A percentile compares a stretch with the other conserved stretches of the same genome.
These are phyloP conservation scores for Asterophora parasitica DNA, from an alignment of 768 basidiomycete species.

Conservation along the genomic window DNA sequence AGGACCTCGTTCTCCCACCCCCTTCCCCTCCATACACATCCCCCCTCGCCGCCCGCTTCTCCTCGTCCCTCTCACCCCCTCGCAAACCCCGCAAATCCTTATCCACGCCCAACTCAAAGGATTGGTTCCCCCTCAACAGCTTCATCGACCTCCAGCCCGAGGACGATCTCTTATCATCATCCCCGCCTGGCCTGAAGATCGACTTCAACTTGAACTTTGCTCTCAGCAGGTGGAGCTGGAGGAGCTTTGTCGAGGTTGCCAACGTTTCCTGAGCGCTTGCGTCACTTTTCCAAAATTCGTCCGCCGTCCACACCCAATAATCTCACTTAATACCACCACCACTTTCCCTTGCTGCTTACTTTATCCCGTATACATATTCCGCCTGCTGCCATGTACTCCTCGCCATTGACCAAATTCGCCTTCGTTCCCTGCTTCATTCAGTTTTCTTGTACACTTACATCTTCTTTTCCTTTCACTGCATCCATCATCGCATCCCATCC, in stretches of 20 bases:
- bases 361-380: neutral
- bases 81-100: conserved; percentile 15
- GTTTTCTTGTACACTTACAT: too few relatives aligned
- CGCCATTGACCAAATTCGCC: too few relatives aligned
- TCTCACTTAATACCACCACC: neutral
- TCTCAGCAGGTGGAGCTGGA: conserved; percentile 47
- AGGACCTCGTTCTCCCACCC: conserved; percentile 33
- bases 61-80: conserved; percentile 11
- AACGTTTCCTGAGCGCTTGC: conserved; percentile 27
- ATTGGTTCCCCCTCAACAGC: conserved; percentile 56
- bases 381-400: too few relatives aligned
- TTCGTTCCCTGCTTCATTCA: too few relatives aligned
- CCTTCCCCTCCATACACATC: conserved; percentile 9
- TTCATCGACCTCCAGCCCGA: conserved; percentile 59
- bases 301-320: too few relatives aligned
- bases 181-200: too few relatives aligned
- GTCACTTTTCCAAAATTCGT: too few relatives aligned
- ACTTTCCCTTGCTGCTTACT: neutral
- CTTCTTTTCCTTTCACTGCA: neutral
- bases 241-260: conserved; percentile 60
- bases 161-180: too few relatives aligned
- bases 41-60: conserved; percentile 9
- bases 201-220: too few relatives aligned
- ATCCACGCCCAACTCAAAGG: too few relatives aligned
- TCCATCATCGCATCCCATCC: neutral